Evolutionary conservation across 2,329 filamentous ascomycete genomes (phyloP), one percentile per base, ranked within the genome.

Genomic region (Ophiostoma sp.): DNA sequence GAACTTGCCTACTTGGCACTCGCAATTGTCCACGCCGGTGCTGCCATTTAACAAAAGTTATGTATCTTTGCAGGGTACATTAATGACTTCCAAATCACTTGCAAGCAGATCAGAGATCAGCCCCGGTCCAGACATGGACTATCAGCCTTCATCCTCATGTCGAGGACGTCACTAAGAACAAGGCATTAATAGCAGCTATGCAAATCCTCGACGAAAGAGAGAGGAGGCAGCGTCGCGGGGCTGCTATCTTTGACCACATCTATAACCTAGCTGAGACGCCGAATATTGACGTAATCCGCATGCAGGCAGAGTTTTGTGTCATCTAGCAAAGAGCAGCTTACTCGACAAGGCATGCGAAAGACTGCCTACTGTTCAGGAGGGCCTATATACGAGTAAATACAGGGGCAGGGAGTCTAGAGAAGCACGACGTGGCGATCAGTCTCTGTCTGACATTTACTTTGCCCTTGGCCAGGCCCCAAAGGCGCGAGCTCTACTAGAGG

Each of bases 361-460:
- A n/a, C 27, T 66, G 8, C 16, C n/a, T 16, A 12, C 7, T 9
- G 65, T 66, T n/a, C 49, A 45, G 16, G 52, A 44, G 5, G 27
- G 41, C 11, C n/a, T 66, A 18, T 52, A 66, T 40, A n/a, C n/a
- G n/a, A n/a, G n/a, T n/a, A n/a, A n/a, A 27, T 41, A 60, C 18
- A 49, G 41, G n/a, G 65, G 65, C 65, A 40, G 36, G 38, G 49
- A 66, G 40, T 41, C 18, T 9, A 36, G n/a, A 5, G 41, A 66
- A 6, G 52, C 65, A 5, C 65, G 65, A n/a, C 49, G 40, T 16
- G 52, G 44, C 65, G 41, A 27, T n/a, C n/a, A 42, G 18, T 42
- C 38, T 8, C 18, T 66, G 40, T 66, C 65, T 5, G 42, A 42
- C 52, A 66, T 66, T 8, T 66, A 66, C 65, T 66, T 66, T 41